A percentile compares a stretch with the other conserved stretches of the same genome.
Conservation (phyloP, 2,329 filamentous ascomycete genomes). For the Malbranchea zuffiana region DNA sequence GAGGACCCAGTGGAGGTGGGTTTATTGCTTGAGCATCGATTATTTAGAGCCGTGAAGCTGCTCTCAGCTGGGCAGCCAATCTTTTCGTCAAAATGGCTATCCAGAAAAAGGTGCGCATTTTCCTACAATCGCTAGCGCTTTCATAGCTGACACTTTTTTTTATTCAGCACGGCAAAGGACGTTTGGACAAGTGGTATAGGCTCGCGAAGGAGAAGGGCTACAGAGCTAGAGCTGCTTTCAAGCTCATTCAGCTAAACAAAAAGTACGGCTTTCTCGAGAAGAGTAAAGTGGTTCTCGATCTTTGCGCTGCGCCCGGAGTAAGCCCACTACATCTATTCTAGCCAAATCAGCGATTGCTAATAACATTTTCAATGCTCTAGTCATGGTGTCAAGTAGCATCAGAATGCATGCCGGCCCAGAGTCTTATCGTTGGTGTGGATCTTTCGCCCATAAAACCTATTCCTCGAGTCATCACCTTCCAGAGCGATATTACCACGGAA, state of each 20-base stretch:
- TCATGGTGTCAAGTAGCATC: slow-evolving; percentile 95
- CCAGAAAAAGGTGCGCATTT: slow-evolving; percentile 64
- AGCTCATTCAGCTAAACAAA: slow-evolving; percentile 95
- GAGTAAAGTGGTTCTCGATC: slow-evolving; percentile 90
- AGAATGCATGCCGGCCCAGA: slow-evolving; percentile 83
- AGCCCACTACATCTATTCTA: slow-evolving; percentile 26
- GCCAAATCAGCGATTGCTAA: slow-evolving; percentile 15
- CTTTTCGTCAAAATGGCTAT: slow-evolving; percentile 60
- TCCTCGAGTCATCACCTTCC: slow-evolving; percentile 85
- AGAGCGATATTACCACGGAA: slow-evolving; percentile 95
- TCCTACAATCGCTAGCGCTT: slow-evolving; percentile 20
- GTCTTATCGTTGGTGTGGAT: slow-evolving; percentile 90
- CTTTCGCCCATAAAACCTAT: slow-evolving; percentile 92
- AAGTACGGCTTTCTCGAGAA: slow-evolving; percentile 98
- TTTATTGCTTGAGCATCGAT: too few relatives aligned
- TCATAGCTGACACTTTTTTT: too few relatives aligned
- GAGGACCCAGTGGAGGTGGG: too few relatives aligned
- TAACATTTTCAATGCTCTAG: slow-evolving; percentile 30
- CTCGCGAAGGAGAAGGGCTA: slow-evolving; percentile 98
- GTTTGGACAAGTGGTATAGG: slow-evolving; percentile 98
- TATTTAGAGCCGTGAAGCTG: too few relatives aligned
- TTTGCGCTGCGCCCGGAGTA: slow-evolving; percentile 91
- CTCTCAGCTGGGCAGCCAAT: neutral
- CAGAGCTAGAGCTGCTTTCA: slow-evolving; percentile 89
- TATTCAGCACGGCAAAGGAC: slow-evolving; percentile 89